Conservation (phyloP, 805 yeast genomes). For the Candida insectalens region DNA sequence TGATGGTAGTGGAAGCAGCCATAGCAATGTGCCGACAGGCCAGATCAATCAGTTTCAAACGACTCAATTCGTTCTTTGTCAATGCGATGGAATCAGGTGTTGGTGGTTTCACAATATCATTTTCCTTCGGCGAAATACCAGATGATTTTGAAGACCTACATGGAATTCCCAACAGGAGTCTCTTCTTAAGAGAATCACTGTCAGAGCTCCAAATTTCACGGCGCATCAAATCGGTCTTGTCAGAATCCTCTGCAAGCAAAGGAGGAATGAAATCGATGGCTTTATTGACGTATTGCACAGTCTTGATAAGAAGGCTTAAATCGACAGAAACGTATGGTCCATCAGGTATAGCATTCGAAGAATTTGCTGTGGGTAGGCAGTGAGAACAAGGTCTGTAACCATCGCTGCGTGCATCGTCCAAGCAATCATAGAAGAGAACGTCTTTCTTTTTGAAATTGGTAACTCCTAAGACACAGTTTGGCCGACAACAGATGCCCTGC, state of each 20-base stretch:
- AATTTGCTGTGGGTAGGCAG: constrained; percentile 36
- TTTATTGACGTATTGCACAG: constrained; percentile 47
- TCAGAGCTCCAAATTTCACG: constrained; percentile 9
- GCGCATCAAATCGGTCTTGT: constrained; percentile 20
- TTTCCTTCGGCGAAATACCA: background rate
- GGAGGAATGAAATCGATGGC: constrained; percentile 51
- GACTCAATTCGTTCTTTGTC: constrained; percentile 58
- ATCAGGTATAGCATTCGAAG: constrained; percentile 2
- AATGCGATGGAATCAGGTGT: constrained; percentile 16
- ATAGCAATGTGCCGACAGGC: constrained; percentile 80
- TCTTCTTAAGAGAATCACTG: constrained; percentile 8
- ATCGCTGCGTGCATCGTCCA: constrained; percentile 30
- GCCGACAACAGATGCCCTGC: constrained; percentile 45
- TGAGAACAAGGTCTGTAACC: constrained; percentile 44
- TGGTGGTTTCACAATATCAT: background rate
- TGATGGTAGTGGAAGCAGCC: constrained; percentile 42
- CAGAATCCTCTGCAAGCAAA: constrained; percentile 35
- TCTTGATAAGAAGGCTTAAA: constrained; percentile 31
- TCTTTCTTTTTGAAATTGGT: constrained; percentile 34
- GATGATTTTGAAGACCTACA: constrained; percentile 10
- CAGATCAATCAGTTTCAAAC: constrained; percentile 56
- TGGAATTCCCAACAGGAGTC: constrained; percentile 15
- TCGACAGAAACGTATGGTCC: constrained; percentile 32
- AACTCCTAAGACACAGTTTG: constrained; percentile 49
- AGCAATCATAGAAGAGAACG: constrained; percentile 32